These are phyloP conservation scores for Barnettozyma populi DNA, from an alignment of 805 yeast species.

Conservation along the genomic window DNA sequence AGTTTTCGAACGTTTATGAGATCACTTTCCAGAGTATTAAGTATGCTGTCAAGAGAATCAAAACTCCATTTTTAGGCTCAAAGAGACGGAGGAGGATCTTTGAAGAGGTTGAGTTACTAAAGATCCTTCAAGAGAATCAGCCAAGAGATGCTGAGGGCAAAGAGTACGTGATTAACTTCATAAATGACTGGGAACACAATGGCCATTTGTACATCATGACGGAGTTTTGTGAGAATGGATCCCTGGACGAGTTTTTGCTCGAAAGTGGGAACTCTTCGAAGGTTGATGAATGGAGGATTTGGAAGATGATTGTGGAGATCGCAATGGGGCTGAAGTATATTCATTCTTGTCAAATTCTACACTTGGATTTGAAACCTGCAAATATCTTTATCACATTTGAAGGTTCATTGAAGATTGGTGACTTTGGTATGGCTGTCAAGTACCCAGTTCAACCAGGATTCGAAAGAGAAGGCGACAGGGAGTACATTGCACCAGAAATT, in stretches of 20 bases:
- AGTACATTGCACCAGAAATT: conserved; percentile 96
- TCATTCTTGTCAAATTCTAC: conserved; percentile 72
- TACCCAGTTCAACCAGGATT: conserved; percentile 61
- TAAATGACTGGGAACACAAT: conserved; percentile 81
- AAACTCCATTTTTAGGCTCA: conserved; percentile 52
- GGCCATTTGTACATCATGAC: conserved; percentile 85
- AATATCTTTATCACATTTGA: conserved; percentile 92
- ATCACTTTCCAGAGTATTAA: conserved; percentile 60
- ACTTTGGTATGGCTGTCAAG: conserved; percentile 89
- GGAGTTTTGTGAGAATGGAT: conserved; percentile 92
- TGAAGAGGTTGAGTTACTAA: conserved; percentile 74
- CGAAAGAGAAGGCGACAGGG: conserved; percentile 96
- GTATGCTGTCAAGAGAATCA: conserved; percentile 86
- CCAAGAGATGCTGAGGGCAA: conserved; percentile 51
- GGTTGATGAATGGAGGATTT: conserved; percentile 93
- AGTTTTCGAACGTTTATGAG: conserved; percentile 83
- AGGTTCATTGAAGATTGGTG: conserved; percentile 91
- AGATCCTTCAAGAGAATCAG: conserved; percentile 34
- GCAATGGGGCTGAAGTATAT: conserved; percentile 74
- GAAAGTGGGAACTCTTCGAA: conserved; percentile 72
- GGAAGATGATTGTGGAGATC: conserved; percentile 90
- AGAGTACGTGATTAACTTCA: conserved; percentile 71
- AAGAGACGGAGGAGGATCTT: conserved; percentile 55
- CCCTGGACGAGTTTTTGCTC: conserved; percentile 70
- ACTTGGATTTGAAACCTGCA: conserved; percentile 92